A percentile compares a stretch with the other conserved stretches of the same genome.
These are phyloP conservation scores for Diaporthe sp. DNA, from an alignment of 2,329 filamentous ascomycete species.

Conservation along the genomic window DNA sequence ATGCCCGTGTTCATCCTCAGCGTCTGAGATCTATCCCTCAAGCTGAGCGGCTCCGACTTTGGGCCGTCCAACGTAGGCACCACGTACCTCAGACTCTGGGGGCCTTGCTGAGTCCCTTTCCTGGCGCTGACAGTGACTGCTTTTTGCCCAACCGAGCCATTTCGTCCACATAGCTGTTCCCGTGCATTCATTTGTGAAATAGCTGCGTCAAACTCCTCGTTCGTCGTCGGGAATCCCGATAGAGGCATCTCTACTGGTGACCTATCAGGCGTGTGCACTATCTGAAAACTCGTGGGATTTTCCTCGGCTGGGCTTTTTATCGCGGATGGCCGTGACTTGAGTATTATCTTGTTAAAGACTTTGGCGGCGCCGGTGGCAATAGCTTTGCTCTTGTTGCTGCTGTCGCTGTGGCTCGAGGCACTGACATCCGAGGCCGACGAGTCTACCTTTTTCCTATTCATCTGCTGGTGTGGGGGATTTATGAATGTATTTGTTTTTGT, in stretches of 20 bases:
- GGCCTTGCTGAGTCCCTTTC: background rate
- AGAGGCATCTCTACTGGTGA: background rate
- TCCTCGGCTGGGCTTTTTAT: background rate
- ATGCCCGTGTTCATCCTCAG: background rate
- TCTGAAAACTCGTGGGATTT: conserved; percentile 21
- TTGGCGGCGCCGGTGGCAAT: conserved; percentile 22
- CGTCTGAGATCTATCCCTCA: background rate
- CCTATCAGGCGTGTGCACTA: conserved; percentile 36
- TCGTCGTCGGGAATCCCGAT: conserved; percentile 30
- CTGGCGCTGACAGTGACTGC: background rate
- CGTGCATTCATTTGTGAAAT: conserved; percentile 11
- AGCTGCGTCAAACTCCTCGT: conserved; percentile 34
- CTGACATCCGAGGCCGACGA: conserved; percentile 18
- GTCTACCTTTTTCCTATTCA: conserved; percentile 3
- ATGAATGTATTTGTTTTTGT: background rate
- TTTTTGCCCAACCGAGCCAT: background rate
- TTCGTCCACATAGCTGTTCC: background rate
- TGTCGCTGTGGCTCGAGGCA: conserved; percentile 1
- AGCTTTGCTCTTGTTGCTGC: conserved; percentile 5
- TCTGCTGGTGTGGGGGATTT: conserved; percentile 17
- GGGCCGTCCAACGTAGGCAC: no score
- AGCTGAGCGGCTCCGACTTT: background rate
- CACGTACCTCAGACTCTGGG: conserved; percentile 4
- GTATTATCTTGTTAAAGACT: conserved; percentile 32
- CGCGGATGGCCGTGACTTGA: conserved; percentile 18